Evolutionary conservation across 139 green algal genomes (phyloP).

Genomic region (Picochlorum costavermella): DNA sequence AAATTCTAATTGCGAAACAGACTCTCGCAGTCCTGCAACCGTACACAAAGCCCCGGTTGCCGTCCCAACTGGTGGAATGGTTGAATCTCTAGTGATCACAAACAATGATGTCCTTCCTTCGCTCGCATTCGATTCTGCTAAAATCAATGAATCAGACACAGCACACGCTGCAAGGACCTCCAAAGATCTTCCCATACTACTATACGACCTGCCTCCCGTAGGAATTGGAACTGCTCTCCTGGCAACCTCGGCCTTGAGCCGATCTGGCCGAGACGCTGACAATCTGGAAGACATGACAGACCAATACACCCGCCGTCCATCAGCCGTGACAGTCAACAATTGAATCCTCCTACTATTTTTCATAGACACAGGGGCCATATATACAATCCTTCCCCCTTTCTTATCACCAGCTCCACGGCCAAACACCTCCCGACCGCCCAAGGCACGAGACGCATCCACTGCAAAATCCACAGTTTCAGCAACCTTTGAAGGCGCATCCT

Average conservation of each 20-base stretch:
- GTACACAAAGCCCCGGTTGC: conserved; percentile 30
- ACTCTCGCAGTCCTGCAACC: conserved; percentile 53
- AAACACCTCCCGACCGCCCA: conserved; percentile 54
- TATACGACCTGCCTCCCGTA: background rate
- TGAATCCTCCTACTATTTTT: conserved; percentile 44
- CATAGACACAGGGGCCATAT: conserved; percentile 58
- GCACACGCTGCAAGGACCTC: conserved; percentile 60
- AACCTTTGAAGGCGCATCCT: conserved; percentile 40
- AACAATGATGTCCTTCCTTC: conserved; percentile 26
- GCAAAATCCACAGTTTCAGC: conserved; percentile 63
- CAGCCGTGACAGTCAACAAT: conserved; percentile 73
- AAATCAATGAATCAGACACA: conserved; percentile 47
- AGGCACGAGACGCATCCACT: conserved; percentile 9
- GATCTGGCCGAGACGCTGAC: conserved; percentile 24
- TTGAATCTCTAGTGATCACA: conserved; percentile 35
- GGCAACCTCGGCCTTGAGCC: conserved; percentile 45
- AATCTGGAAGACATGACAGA: background rate
- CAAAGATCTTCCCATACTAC: conserved; percentile 24
- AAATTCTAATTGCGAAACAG: conserved; percentile 56
- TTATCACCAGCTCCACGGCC: conserved; percentile 36
- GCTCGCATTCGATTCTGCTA: conserved; percentile 41
- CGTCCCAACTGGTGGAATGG: conserved; percentile 41
- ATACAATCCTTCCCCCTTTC: conserved; percentile 50
- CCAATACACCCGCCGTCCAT: conserved; percentile 82
- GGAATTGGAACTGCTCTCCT: conserved; percentile 36